Base-by-base conservation (phyloP, 1,284 basidiomycete species). In the Somion occarium region DNA sequence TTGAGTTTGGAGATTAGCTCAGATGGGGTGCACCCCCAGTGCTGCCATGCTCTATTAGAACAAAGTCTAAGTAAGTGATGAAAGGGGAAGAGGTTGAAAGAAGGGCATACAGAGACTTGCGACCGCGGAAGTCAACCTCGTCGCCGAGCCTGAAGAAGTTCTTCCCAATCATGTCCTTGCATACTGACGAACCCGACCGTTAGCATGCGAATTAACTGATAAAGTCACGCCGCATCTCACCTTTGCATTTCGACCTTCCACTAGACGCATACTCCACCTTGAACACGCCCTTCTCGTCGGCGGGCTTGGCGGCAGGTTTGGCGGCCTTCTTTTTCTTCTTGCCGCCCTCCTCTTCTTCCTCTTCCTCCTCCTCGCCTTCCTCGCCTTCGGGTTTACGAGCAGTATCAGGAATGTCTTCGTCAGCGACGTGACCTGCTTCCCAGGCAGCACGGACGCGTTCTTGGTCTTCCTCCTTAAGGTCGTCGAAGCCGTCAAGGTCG, bases 21-120 rank as follows among this genome's bases (percentile, higher is more conserved):
- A 11, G 73, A 53, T 0, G 89, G 88, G 2, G 79, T 74, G 58
- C 93, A 95, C 52, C 88, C 86, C 83, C 85, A 92, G 62, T 93
- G 91, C 53, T 85, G 78, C 84, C 84, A 91, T 44, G 71, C 62
- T 58, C 88, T 90, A 42, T 19, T 30, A 34, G 30, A 34, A 7
- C 7, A 15, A 15, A 34, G 23, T 15, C 20, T 44, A n/a, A 49
- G 59, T 55, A 24, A 54, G 52, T 22, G 52, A 7, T 18, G 30
- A 27, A 15, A 9, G 18, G 9, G 22, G 18, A 30, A 23, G 7
- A 39, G 13, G n/a, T 15, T 37, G n/a, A 24, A 2, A 13, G 18
- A 22, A 15, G 61, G 56, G 79, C 80, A 67, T 66, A 90, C 86
- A 86, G 86, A 53, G 68, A 75, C 13, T 82, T 82, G 59, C 81